Percentiles rank a stretch among this genome's conserved stretches.
These are phyloP conservation scores for Serendipita sp. DNA, from an alignment of 768 basidiomycete genomes.

Conservation along the genomic window DNA sequence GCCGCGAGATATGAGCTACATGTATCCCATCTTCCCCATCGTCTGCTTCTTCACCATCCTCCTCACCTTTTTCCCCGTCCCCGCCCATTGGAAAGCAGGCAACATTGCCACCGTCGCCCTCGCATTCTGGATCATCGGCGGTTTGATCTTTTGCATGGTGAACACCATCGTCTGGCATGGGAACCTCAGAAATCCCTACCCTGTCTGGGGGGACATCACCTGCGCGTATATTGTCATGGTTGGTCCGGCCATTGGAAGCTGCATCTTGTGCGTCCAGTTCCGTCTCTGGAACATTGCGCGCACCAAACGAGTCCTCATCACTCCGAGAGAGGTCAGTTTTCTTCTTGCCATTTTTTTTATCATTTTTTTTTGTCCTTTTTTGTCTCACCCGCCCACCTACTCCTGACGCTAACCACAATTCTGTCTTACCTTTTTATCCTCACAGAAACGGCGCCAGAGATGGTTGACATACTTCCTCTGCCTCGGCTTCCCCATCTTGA, in stretches of 20 bases:
- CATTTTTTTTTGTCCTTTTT: too few relatives aligned
- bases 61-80: neutral
- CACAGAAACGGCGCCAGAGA: neutral
- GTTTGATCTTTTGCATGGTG: neutral
- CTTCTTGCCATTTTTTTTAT: too few relatives aligned
- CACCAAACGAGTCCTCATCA: neutral
- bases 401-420: neutral
- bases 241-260: neutral
- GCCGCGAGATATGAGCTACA: neutral
- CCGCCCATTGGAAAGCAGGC: constrained; percentile 1
- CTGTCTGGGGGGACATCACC: neutral
- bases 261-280: neutral
- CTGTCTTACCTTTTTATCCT: neutral
- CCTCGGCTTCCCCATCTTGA: neutral
- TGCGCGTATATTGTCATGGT: neutral
- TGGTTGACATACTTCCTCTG: neutral
- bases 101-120: neutral
- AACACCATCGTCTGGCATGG: neutral
- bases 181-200: neutral
- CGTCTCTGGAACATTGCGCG: constrained; percentile 2
- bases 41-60: neutral
- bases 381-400: neutral
- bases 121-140: neutral
- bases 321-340: neutral
- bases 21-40: neutral